phyloP scores from a whole-genome alignment of 2,329 filamentous ascomycete genomes.

The Boeremia lycopersici region DNA sequence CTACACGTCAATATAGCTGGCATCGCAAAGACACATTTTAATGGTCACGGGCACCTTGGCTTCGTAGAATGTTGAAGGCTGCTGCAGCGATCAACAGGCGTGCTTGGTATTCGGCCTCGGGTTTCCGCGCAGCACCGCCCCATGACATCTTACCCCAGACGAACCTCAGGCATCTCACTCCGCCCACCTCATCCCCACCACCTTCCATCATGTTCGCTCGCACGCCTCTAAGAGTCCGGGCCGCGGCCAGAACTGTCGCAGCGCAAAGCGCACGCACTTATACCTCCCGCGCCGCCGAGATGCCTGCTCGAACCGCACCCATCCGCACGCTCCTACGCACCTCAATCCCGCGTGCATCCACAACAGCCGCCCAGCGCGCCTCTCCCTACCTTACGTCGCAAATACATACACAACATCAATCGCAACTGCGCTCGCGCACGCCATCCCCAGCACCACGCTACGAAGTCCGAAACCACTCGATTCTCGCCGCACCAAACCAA shows the following conservation, averaged over 20 bases:
- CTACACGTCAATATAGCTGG: no score
- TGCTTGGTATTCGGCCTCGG: not conserved
- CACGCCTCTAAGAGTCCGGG: conserved; percentile 6
- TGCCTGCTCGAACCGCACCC: conserved; percentile 31
- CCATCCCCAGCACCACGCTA: conserved; percentile 35
- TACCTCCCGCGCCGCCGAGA: conserved; percentile 25
- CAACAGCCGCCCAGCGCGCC: conserved; percentile 30
- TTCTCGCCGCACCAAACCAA: conserved; percentile 31
- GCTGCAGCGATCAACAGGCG: not conserved
- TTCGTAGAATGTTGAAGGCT: not conserved
- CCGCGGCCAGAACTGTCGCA: conserved; percentile 7
- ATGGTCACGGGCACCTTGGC: no score
- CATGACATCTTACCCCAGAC: conserved; percentile 16
- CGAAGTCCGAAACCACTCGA: conserved; percentile 30
- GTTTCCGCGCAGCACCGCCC: conserved; percentile 11
- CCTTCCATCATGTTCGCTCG: conserved; percentile 9
- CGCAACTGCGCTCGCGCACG: conserved; percentile 28
- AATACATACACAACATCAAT: conserved; percentile 16
- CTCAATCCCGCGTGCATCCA: conserved; percentile 33
- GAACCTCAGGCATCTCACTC: conserved; percentile 13
- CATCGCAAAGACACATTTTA: no score
- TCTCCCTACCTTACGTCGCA: conserved; percentile 30
- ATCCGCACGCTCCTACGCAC: conserved; percentile 40
- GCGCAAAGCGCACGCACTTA: conserved; percentile 20
- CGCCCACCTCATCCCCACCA: conserved; percentile 3